These are phyloP conservation scores for Arbutus unedo DNA, from an alignment of 148 eudicot genomes.

Conservation along the genomic window DNA sequence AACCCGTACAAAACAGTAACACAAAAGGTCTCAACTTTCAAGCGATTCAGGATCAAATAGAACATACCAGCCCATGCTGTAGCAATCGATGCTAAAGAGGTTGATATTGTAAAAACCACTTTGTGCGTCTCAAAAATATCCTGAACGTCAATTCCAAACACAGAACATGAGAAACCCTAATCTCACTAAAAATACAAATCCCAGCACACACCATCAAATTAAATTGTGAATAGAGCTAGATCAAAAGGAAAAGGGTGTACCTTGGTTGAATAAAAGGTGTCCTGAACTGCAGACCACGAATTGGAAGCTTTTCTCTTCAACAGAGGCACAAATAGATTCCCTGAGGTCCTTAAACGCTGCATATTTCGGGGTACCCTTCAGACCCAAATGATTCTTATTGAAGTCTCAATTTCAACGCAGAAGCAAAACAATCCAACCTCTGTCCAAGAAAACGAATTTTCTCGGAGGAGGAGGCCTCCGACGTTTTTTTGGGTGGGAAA, in stretches of 20 bases:
- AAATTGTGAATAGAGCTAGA: background rate
- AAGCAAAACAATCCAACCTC: background rate
- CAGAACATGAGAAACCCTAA: constrained; percentile 18
- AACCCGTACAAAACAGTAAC: background rate
- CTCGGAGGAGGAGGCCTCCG: background rate
- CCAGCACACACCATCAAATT: background rate
- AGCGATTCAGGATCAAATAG: background rate
- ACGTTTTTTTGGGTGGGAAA: background rate
- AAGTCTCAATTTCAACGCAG: background rate
- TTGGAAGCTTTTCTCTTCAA: constrained; percentile 58
- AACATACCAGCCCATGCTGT: constrained; percentile 81
- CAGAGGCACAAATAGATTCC: constrained; percentile 35
- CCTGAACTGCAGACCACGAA: constrained; percentile 70
- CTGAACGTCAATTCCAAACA: constrained; percentile 26
- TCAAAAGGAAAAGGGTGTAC: constrained; percentile 22
- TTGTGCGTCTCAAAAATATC: constrained; percentile 90
- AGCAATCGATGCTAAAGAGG: constrained; percentile 79
- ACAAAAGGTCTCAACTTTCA: background rate
- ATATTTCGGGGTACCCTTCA: constrained; percentile 11
- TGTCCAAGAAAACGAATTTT: background rate
- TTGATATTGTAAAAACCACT: constrained; percentile 81
- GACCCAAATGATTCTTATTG: background rate
- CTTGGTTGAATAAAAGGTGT: constrained; percentile 70
- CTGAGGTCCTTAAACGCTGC: constrained; percentile 42
- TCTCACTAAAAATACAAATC: background rate